Evolutionary conservation across 176 grass and related monocot genomes (phyloP).

Genomic region (Thinopyrum elongatum): DNA sequence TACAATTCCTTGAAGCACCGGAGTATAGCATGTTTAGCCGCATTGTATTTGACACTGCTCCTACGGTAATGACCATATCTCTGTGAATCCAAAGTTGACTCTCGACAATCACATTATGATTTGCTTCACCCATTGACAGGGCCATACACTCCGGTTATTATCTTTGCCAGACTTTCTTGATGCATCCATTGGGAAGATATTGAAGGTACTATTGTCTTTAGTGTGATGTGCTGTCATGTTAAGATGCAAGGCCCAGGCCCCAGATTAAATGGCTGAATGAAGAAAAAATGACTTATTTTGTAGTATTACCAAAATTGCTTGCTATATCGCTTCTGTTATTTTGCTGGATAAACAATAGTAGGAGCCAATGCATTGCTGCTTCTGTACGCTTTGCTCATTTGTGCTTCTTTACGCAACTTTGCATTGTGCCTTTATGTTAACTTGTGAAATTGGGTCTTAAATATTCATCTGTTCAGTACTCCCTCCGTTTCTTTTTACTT

Average conservation of each 20-base stretch:
- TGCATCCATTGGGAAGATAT: conserved; percentile 95
- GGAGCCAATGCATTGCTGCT: neutral
- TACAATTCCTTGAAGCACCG: conserved; percentile 93
- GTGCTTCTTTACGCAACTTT: neutral
- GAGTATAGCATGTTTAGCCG: conserved; percentile 94
- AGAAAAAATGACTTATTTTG: neutral
- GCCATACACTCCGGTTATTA: conserved; percentile 88
- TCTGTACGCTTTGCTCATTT: neutral
- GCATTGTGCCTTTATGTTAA: neutral
- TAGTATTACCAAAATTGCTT: neutral
- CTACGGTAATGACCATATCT: conserved; percentile 59
- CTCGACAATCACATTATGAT: conserved; percentile 8
- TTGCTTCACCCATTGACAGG: conserved; percentile 45
- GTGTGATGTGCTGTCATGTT: neutral
- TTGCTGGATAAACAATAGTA: neutral
- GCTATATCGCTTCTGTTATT: neutral
- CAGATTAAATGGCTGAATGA: neutral
- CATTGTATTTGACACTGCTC: conserved; percentile 95
- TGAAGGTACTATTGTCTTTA: conserved; percentile 55
- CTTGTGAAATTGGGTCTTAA: neutral
- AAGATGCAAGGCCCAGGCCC: neutral
- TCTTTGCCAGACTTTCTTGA: conserved; percentile 98
- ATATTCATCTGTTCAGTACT: neutral
- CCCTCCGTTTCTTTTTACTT: too few relatives aligned
- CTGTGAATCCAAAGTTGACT: conserved; percentile 4